Evolutionary conservation across 1,284 basidiomycete genomes (phyloP), one percentile per base, ranked within the genome.

Genomic region (Schizophyllum amplum): DNA sequence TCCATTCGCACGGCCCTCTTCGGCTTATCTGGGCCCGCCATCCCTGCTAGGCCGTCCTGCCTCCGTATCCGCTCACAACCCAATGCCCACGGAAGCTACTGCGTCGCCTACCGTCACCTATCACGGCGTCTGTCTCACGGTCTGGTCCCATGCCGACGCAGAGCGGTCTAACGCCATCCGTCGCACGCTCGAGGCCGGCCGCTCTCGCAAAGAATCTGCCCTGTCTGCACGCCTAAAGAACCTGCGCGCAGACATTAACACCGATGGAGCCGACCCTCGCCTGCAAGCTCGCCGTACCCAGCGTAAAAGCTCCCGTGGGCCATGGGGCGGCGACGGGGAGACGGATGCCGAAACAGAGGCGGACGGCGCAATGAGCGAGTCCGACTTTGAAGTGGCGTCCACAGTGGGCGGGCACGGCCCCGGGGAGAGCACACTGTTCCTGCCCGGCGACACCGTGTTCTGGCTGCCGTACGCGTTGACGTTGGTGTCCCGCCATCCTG

Each of bases 381-480:
- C 87, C 67, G 89, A 92, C 63, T 90, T 84, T 63, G 89, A 92
- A 60, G 81, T 83, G 47, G 84, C 85, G 3, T 89, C 86, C 65
- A 87, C 86, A 17, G 74, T 84, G 55, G 84, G 86, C 6, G 27
- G 27, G 6, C 87, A 89, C 67, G 86, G 84, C 13, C 89, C 88
- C 24, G 89, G 90, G 7, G 89, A 90, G 69, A 92, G 90, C 67
- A 92, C 90, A 5, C 73, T 92, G 26, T 92, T 92, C 72, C 73
- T 92, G 47, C 90, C 90, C 0, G 88, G 88, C 0, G 91, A 92
- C 64, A 92, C 92, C 24, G 88, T 93, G 21, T 94, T 94, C 68
- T 95, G 93, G 93, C 79, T 95, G 55, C 93, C 93, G 5, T 94
- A 94, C 67, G 90, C 91, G 2, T 75, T 95, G 48, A 94, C 90